Conservation (phyloP, 345 rosid species). For the Gossypium ekmanianum region DNA sequence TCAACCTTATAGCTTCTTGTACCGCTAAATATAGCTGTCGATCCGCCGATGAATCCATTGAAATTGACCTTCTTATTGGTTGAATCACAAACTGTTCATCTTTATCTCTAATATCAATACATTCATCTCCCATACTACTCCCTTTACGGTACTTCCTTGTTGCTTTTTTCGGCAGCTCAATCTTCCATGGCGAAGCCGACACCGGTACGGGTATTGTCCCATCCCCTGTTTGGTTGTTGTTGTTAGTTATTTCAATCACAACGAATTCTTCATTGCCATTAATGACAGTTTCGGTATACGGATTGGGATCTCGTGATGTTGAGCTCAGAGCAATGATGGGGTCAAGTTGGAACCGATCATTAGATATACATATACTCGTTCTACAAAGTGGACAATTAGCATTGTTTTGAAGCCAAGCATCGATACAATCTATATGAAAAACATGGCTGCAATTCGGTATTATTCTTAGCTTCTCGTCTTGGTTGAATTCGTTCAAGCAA, state of each 20-base stretch:
- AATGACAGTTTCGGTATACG: conserved; percentile 19
- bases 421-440: conserved; percentile 91
- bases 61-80: conserved; percentile 79
- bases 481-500: conserved; percentile 80
- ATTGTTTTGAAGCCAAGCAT: conserved; percentile 86
- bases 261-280: conserved; percentile 63
- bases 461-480: conserved; percentile 63
- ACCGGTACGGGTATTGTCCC: no score
- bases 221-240: not conserved
- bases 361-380: conserved; percentile 54
- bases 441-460: conserved; percentile 79
- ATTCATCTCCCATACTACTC: conserved; percentile 87
- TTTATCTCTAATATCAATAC: conserved; percentile 60
- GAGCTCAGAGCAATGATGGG: conserved; percentile 48
- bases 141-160: conserved; percentile 44
- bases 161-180: conserved; percentile 33
- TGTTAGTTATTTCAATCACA: conserved; percentile 59
- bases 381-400: conserved; percentile 89
- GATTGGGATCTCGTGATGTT: conserved; percentile 43
- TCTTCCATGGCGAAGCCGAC: conserved; percentile 30
- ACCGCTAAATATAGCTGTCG: conserved; percentile 52
- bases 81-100: conserved; percentile 56
- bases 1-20: conserved; percentile 55
- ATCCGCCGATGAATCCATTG: conserved; percentile 81
- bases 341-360: conserved; percentile 26